Percentiles rank a stretch among this genome's conserved stretches.
Evolutionary conservation across 345 rosid species (phyloP).

Genomic region (Carallia brachiata): DNA sequence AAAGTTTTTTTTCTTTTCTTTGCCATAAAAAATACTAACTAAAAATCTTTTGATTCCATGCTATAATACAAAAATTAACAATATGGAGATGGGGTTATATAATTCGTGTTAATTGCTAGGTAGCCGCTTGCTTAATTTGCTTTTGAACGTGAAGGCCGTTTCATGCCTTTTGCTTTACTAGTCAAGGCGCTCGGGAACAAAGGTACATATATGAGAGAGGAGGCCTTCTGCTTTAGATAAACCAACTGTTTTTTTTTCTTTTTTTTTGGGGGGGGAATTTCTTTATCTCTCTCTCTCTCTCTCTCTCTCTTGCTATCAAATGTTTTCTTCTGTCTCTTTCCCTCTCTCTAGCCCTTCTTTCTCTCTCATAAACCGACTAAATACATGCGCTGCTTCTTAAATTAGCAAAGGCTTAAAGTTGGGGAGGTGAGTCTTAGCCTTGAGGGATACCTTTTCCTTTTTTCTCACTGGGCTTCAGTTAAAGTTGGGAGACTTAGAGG

Average conservation of each 20-base stretch:
- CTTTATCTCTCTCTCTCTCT: background rate
- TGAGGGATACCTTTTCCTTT: conserved; percentile 31
- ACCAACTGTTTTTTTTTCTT: conserved; percentile 12
- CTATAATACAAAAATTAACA: background rate
- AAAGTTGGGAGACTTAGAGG: conserved; percentile 44
- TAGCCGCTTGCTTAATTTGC: conserved; percentile 4
- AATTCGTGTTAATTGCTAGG: conserved; percentile 5
- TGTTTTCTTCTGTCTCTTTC: conserved; percentile 2
- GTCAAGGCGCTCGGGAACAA: conserved; percentile 41
- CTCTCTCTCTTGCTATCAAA: background rate
- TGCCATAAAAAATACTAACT: background rate
- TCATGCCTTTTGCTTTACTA: conserved; percentile 56
- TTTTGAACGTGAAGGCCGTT: conserved; percentile 47
- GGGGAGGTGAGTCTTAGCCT: conserved; percentile 10
- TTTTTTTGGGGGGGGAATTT: background rate
- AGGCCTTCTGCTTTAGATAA: conserved; percentile 27
- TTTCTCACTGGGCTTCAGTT: conserved; percentile 45
- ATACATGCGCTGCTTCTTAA: conserved; percentile 21
- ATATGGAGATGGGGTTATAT: background rate
- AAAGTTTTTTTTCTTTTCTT: background rate
- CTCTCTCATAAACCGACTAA: conserved; percentile 40
- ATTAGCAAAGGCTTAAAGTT: conserved; percentile 39
- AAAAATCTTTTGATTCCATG: background rate
- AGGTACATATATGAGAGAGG: conserved; percentile 10
- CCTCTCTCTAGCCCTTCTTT: conserved; percentile 1